Evolutionary conservation across 169 alveolate genomes (phyloP), one percentile per base, ranked within the genome.

Genomic region (Plasmodium gaboni): DNA sequence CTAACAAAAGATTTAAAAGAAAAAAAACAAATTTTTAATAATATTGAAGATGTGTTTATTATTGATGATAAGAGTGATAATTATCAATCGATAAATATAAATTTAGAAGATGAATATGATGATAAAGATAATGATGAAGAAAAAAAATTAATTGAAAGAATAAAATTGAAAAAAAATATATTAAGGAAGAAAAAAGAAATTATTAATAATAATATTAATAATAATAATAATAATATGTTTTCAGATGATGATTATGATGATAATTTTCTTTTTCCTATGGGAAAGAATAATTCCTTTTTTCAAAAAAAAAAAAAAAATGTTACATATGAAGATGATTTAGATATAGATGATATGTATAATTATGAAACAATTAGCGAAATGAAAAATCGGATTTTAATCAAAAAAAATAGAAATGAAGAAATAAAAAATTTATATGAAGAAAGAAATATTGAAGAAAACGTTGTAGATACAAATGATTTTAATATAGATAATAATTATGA

Each of bases 151-250:
- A 86, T 86, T 44, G 74, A 86, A 86, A 51, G 55, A 57, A 86
- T 86, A 64, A 86, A 86, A 53, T 24, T 86, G 67, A 86, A 86
- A 65, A 86, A 71, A 51, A 73, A 86, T 13, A 86, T 86, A 8
- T 10, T 86, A 7, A 32, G 92, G n/a, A 86, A 86, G 51, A 85
- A 85, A 44, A 69, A 70, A 26, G 65, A 70, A 59, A 59, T 86
- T 32, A 51, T 19, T 9, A 68, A 46, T 19, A 24, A 24, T 4
- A 42, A 19, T 15, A 46, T 38, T 48, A 44, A 44, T 64, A 46
- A 60, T 1, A 9, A 63, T 22, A 13, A 1, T 7, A 55, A 17
- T 13, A 13, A 61, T 17, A 0, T 22, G 6, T 22, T 13, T 13
- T 42, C 9, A 2, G 13, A 67, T 13, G 57, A 32, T 38, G 17